A percentile compares a stretch with the other conserved stretches of the same genome.
phyloP scores from a whole-genome alignment of 139 green algal species.

The Edaphochlamys debaryana region DNA sequence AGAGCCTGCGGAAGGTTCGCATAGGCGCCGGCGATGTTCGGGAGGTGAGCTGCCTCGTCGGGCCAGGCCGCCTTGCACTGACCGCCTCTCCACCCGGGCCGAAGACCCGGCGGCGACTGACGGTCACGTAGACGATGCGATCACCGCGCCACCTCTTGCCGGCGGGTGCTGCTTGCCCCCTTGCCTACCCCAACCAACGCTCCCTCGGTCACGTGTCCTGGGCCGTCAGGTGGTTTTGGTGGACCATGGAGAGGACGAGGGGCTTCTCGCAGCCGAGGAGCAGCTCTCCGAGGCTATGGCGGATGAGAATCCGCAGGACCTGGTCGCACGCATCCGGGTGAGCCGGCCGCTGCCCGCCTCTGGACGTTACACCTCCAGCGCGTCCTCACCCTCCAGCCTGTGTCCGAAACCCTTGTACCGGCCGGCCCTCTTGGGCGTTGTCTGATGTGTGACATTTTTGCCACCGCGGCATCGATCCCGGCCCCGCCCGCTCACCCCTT shows the following conservation, averaged over 20 bases:
- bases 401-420: too few relatives aligned
- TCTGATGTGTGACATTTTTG: not conserved
- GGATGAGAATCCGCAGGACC: slow-evolving; percentile 16
- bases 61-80: not conserved
- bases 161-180: too few relatives aligned
- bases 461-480: too few relatives aligned
- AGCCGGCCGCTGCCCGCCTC: not conserved
- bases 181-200: too few relatives aligned
- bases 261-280: slow-evolving; percentile 30
- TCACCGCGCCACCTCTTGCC: too few relatives aligned
- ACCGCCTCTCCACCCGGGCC: too few relatives aligned
- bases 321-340: slow-evolving; percentile 28
- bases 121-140: too few relatives aligned
- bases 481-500: too few relatives aligned
- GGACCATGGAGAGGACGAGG: slow-evolving; percentile 36
- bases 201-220: too few relatives aligned
- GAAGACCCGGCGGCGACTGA: too few relatives aligned
- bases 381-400: not conserved
- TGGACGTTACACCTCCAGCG: too few relatives aligned
- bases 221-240: slow-evolving; percentile 48
- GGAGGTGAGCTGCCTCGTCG: slow-evolving; percentile 29
- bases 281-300: slow-evolving; percentile 33
- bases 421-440: too few relatives aligned
- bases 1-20: slow-evolving; percentile 32
- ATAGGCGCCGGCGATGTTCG: slow-evolving; percentile 32